Evolutionary conservation across 495 filamentous ascomycete species (phyloP), one percentile per base, ranked within the genome.

Genomic region (Darksidea phi): DNA sequence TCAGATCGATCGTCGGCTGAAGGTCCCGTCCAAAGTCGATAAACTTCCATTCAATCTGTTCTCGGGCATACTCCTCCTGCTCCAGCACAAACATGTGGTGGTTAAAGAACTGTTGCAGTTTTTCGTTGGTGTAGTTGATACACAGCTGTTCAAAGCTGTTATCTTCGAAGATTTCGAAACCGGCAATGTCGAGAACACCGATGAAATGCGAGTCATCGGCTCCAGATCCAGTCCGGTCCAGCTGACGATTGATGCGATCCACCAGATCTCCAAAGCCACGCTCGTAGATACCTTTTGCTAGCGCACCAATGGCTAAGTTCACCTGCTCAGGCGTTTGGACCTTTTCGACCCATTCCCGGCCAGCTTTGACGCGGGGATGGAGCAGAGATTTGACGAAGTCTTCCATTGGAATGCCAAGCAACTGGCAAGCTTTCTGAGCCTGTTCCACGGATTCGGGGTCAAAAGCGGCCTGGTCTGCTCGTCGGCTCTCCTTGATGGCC

Each of bases 31-130:
- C 95, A 71, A 99, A 99, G 70, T 99, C 95, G 70, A 99, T 97
- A 71, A 99, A 99, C 70, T 97, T 90, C 95, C 95, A 99, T 75
- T 99, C 93, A 67, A 99, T 99, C 72, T 96, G 89, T 71, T 99
- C 95, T 49, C 92, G 77, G 15, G 95, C 92, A 74, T 99, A 99
- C 73, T 99, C 95, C 71, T 99, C 95, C 70, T 99, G 95, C 70
- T 99, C 95, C 20, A 99, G 76, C 20, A 99, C 95, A 72, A 99
- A 99, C 95, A 99, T 99, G 77, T 99, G 95, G 66, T 99, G 95
- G 61, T 99, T 99, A 81, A 99, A 99, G 72, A 97, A 99, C 65
- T 99, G 95, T 71, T 99, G 95, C 6, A 99, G 84, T 73, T 97
- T 99, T 72, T 99, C 95, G 73, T 99, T 99, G 57, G 95, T 97